Conservation (phyloP, 805 yeast species). For the Vanderwaltozyma yarrowii region DNA sequence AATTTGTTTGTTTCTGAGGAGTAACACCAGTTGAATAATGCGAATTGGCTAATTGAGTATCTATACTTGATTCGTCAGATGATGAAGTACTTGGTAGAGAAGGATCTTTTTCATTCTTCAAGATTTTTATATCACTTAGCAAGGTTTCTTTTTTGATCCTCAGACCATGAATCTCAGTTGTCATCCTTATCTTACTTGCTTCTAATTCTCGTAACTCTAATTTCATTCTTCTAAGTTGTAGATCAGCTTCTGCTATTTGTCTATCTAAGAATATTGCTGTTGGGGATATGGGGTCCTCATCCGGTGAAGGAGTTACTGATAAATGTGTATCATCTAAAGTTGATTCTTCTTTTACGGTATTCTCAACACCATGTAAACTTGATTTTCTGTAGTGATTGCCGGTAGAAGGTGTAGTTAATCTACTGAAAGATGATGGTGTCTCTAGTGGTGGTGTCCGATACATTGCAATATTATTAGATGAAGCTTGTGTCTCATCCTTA, state of each 20-base stretch:
- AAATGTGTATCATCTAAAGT: not conserved
- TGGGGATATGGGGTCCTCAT: slow-evolving; percentile 1
- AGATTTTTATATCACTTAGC: slow-evolving; percentile 33
- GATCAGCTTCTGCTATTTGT: slow-evolving; percentile 22
- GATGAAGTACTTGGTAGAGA: not conserved
- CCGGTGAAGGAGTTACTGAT: not conserved
- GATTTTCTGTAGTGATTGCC: slow-evolving; percentile 4
- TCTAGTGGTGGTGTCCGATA: slow-evolving; percentile 13
- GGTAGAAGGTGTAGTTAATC: slow-evolving; percentile 1
- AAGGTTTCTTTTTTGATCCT: slow-evolving; percentile 38
- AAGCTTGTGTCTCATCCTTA: not conserved
- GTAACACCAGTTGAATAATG: not conserved
- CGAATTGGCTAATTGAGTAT: not conserved
- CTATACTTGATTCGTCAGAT: not conserved
- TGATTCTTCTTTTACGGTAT: not conserved
- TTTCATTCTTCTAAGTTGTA: slow-evolving; percentile 34
- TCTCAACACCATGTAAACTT: slow-evolving; percentile 3
- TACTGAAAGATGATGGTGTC: not conserved
- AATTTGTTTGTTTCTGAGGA: slow-evolving; percentile 2
- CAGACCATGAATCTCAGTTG: slow-evolving; percentile 44
- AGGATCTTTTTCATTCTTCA: slow-evolving; percentile 14
- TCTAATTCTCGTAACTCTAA: slow-evolving; percentile 34
- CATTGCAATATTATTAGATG: slow-evolving; percentile 9
- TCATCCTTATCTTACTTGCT: slow-evolving; percentile 34
- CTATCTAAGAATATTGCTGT: slow-evolving; percentile 1